These are phyloP conservation scores for Wickerhamiella sorbophila DNA, from an alignment of 805 yeast species.

Conservation along the genomic window DNA sequence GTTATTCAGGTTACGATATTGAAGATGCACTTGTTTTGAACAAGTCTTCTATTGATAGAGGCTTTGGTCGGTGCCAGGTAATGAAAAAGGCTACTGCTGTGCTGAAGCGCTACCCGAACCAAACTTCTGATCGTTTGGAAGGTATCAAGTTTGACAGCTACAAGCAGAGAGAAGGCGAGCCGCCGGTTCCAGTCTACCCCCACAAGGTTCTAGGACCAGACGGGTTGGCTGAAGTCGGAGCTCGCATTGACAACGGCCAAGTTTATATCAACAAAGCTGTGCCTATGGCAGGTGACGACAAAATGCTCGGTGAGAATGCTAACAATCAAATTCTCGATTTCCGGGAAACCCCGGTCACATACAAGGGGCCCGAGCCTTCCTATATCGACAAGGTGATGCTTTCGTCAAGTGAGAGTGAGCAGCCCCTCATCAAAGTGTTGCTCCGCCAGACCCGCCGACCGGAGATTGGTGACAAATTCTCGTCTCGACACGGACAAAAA, in stretches of 20 bases:
- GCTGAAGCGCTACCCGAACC: slow-evolving; percentile 83
- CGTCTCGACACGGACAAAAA: slow-evolving; percentile 96
- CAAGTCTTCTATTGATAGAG: slow-evolving; percentile 87
- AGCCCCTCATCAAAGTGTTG: slow-evolving; percentile 81
- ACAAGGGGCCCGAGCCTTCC: slow-evolving; percentile 91
- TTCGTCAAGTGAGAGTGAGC: slow-evolving; percentile 90
- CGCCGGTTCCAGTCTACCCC: slow-evolving; percentile 51
- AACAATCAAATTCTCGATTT: slow-evolving; percentile 36
- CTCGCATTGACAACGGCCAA: slow-evolving; percentile 80
- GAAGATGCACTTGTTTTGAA: slow-evolving; percentile 95
- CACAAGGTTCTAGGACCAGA: slow-evolving; percentile 84
- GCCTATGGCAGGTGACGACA: slow-evolving; percentile 61
- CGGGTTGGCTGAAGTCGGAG: slow-evolving; percentile 94
- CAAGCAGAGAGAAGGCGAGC: slow-evolving; percentile 39
- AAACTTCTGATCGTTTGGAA: slow-evolving; percentile 77
- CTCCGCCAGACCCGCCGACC: slow-evolving; percentile 94
- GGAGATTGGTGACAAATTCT: slow-evolving; percentile 92
- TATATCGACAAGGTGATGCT: slow-evolving; percentile 96
- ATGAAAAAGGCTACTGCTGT: slow-evolving; percentile 82
- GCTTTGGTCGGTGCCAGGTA: slow-evolving; percentile 96
- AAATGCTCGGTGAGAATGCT: slow-evolving; percentile 25
- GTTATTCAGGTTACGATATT: slow-evolving; percentile 97
- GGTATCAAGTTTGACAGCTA: slow-evolving; percentile 68
- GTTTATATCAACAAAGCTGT: slow-evolving; percentile 86
- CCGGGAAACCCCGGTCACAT: slow-evolving; percentile 81